These are phyloP conservation scores for Microthyrium microscopicum DNA, from an alignment of 2,329 filamentous ascomycete species.

Conservation along the genomic window DNA sequence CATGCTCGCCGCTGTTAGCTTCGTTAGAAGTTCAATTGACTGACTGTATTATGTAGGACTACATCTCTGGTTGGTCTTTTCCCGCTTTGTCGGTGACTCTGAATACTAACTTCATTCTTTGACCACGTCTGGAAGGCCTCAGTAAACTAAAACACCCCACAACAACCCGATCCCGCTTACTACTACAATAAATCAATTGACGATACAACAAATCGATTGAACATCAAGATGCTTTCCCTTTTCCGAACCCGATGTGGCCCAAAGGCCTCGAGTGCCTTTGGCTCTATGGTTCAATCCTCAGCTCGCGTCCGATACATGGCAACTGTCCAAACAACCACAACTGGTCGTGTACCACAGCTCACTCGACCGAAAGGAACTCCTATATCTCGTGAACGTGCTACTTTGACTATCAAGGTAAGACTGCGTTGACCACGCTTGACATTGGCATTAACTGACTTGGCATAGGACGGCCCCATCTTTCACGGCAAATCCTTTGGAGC, in stretches of 20 bases:
- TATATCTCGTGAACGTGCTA: slow-evolving; percentile 61
- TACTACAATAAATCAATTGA: slow-evolving; percentile 14
- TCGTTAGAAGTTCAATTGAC: slow-evolving; percentile 41
- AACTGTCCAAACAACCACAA: slow-evolving; percentile 50
- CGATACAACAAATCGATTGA: slow-evolving; percentile 38
- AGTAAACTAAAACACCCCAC: slow-evolving; percentile 39
- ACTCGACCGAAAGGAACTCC: slow-evolving; percentile 44
- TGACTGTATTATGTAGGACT: slow-evolving; percentile 14
- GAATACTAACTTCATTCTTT: slow-evolving; percentile 17
- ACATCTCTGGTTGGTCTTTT: slow-evolving; percentile 9
- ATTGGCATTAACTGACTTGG: slow-evolving; percentile 6
- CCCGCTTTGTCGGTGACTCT: slow-evolving; percentile 8
- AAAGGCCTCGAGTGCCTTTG: too few relatives aligned
- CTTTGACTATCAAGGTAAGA: slow-evolving; percentile 87
- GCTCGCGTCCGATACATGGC: slow-evolving; percentile 39
- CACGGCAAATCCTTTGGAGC: slow-evolving; percentile 93
- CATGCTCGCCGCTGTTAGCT: slow-evolving; percentile 18
- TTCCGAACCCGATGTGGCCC: slow-evolving; percentile 25
- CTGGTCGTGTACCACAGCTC: too few relatives aligned
- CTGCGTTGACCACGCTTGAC: slow-evolving; percentile 16
- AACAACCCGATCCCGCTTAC: slow-evolving; percentile 10
- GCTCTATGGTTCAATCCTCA: too few relatives aligned
- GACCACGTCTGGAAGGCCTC: slow-evolving; percentile 55
- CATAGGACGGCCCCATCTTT: slow-evolving; percentile 81
- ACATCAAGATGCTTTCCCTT: slow-evolving; percentile 32